Conservation (phyloP, 1,284 basidiomycete genomes). For the Grifola frondosa region DNA sequence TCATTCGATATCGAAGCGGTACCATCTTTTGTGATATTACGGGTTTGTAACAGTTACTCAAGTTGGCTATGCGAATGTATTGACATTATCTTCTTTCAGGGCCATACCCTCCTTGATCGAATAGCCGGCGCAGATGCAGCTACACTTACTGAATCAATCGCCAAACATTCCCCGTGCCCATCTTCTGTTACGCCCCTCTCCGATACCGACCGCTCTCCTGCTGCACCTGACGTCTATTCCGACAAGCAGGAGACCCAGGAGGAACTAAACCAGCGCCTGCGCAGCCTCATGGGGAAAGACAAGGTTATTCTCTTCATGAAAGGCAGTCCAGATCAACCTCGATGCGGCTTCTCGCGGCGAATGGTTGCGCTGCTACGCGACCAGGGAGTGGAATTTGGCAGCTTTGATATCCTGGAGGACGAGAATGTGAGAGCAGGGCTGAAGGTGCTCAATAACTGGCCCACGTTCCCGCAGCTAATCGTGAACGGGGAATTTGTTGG, state of each 20-base stretch:
- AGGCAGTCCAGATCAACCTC: constrained; percentile 82
- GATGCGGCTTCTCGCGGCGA: constrained; percentile 82
- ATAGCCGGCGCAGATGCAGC: constrained; percentile 83
- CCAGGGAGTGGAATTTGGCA: constrained; percentile 63
- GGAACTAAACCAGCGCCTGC: constrained; percentile 64
- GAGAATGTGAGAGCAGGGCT: constrained; percentile 68
- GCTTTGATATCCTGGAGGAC: constrained; percentile 74
- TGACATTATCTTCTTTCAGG: constrained; percentile 49
- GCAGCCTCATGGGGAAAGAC: constrained; percentile 66
- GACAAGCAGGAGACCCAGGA: constrained; percentile 61
- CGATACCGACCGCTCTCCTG: constrained; percentile 37
- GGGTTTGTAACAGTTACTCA: constrained; percentile 54
- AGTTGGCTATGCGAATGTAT: neutral
- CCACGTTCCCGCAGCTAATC: constrained; percentile 67
- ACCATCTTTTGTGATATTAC: constrained; percentile 82
- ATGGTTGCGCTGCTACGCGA: constrained; percentile 65
- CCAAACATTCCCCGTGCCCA: constrained; percentile 48
- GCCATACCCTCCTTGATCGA: constrained; percentile 83
- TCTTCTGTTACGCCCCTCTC: constrained; percentile 41
- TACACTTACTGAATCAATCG: constrained; percentile 65
- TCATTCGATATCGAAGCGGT: constrained; percentile 93
- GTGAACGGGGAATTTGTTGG: constrained; percentile 75
- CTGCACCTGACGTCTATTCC: constrained; percentile 29
- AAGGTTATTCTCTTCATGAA: constrained; percentile 97
- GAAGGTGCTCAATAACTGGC: constrained; percentile 66